Evolutionary conservation across 2,329 filamentous ascomycete species (phyloP).

Genomic region (Thelonectria discophora): DNA sequence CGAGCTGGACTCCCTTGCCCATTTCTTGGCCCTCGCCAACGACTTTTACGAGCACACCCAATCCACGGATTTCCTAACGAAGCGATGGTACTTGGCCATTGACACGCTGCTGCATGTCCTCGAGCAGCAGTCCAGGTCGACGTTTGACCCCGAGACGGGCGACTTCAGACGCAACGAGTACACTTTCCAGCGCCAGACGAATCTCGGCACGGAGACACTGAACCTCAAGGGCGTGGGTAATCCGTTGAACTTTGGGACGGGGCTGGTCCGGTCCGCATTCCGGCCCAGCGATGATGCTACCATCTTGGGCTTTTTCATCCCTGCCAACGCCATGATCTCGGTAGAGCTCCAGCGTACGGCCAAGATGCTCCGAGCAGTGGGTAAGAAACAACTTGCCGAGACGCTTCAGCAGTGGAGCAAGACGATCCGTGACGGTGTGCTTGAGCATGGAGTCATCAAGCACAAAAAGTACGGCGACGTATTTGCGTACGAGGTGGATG

Average conservation of each 20-base stretch:
- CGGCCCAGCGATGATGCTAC: slow-evolving; percentile 95
- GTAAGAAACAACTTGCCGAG: slow-evolving; percentile 62
- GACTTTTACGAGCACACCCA: slow-evolving; percentile 84
- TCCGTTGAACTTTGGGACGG: slow-evolving; percentile 84
- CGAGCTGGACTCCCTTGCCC: slow-evolving; percentile 92
- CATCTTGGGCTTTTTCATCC: slow-evolving; percentile 93
- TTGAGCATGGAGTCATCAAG: slow-evolving; percentile 82
- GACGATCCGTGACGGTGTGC: slow-evolving; percentile 78
- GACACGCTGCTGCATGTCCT: slow-evolving; percentile 78
- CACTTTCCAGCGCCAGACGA: slow-evolving; percentile 84
- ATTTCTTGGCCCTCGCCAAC: slow-evolving; percentile 87
- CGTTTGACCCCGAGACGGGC: slow-evolving; percentile 76
- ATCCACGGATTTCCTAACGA: slow-evolving; percentile 79
- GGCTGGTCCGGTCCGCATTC: slow-evolving; percentile 90
- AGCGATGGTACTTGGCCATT: slow-evolving; percentile 81
- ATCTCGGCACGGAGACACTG: slow-evolving; percentile 88
- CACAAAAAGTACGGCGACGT: slow-evolving; percentile 80
- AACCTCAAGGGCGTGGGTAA: slow-evolving; percentile 87
- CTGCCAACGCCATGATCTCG: slow-evolving; percentile 95
- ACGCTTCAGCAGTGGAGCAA: slow-evolving; percentile 66
- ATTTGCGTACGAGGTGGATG: slow-evolving; percentile 89
- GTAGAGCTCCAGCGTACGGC: slow-evolving; percentile 84
- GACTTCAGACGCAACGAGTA: slow-evolving; percentile 78
- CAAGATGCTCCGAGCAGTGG: slow-evolving; percentile 69
- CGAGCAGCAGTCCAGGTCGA: slow-evolving; percentile 79